These are phyloP conservation scores for Cephalotrichum gorgonifer DNA, from an alignment of 2,329 filamentous ascomycete genomes.

Conservation along the genomic window DNA sequence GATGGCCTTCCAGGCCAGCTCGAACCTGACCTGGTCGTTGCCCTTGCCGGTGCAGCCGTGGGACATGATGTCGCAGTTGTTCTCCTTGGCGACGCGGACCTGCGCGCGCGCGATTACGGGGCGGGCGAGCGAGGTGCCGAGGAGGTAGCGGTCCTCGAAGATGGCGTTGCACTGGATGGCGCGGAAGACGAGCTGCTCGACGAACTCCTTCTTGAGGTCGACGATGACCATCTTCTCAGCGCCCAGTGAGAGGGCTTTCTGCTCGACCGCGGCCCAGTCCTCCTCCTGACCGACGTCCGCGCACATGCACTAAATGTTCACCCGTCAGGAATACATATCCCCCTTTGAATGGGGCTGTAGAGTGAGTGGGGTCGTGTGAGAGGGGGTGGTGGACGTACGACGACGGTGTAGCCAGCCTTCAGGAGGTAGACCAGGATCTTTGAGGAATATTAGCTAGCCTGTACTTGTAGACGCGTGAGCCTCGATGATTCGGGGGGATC, in stretches of 20 bases:
- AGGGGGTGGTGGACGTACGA: too few relatives aligned
- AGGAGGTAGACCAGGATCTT: too few relatives aligned
- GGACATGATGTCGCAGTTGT: constrained; percentile 22
- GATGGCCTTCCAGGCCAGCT: constrained; percentile 28
- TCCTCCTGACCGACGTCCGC: constrained; percentile 63
- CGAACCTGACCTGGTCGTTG: constrained; percentile 6
- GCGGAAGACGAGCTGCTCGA: constrained; percentile 66
- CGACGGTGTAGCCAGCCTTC: too few relatives aligned
- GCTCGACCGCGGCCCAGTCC: constrained; percentile 56
- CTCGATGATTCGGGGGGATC: too few relatives aligned
- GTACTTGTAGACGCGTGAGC: too few relatives aligned
- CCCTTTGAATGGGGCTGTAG: too few relatives aligned
- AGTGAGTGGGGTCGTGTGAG: too few relatives aligned
- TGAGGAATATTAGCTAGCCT: too few relatives aligned
- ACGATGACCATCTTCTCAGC: constrained; percentile 30
- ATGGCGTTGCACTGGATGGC: constrained; percentile 59
- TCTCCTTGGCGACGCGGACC: constrained; percentile 26
- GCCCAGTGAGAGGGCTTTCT: constrained; percentile 39
- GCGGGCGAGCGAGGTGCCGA: constrained; percentile 47
- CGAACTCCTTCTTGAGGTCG: constrained; percentile 59
- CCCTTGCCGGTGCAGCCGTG: constrained; percentile 53
- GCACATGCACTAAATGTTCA: too few relatives aligned
- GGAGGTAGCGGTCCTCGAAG: constrained; percentile 42
- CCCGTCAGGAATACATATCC: too few relatives aligned
- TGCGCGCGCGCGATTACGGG: constrained; percentile 55